phyloP scores from a whole-genome alignment of 2,329 filamentous ascomycete genomes.

The Amesomyces nigricolor region DNA sequence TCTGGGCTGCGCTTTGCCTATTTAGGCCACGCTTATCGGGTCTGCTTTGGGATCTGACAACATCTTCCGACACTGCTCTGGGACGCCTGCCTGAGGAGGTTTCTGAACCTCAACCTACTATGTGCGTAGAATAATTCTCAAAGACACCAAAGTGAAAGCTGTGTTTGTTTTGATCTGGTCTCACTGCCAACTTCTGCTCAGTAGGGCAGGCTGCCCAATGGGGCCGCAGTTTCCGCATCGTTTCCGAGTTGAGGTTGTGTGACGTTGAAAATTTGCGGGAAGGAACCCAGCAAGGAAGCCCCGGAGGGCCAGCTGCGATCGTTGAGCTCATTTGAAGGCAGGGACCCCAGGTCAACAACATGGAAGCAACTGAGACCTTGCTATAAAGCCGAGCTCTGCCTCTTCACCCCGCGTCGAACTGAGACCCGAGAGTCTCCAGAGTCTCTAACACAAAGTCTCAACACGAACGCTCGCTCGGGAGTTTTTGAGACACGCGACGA shows the following conservation, averaged over 20 bases:
- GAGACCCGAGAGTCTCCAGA: not conserved
- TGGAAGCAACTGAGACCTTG: not conserved
- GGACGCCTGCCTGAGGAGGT: too few relatives aligned
- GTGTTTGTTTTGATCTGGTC: too few relatives aligned
- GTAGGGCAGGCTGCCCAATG: too few relatives aligned
- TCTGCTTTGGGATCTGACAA: too few relatives aligned
- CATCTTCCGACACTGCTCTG: too few relatives aligned
- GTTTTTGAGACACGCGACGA: conserved; percentile 3
- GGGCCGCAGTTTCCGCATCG: not conserved
- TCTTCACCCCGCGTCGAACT: not conserved
- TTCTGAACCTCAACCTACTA: too few relatives aligned
- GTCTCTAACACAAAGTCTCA: not conserved
- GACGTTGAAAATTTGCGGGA: not conserved
- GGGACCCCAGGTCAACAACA: not conserved
- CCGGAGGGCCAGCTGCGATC: too few relatives aligned
- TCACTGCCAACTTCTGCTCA: too few relatives aligned
- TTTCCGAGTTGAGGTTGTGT: not conserved
- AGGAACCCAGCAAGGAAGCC: not conserved
- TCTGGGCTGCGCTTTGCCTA: not conserved
- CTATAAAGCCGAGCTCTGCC: conserved; percentile 1
- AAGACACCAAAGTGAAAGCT: too few relatives aligned
- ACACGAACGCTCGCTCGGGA: not conserved
- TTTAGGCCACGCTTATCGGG: not conserved
- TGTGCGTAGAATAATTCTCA: too few relatives aligned
- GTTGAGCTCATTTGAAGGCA: not conserved